These are phyloP conservation scores for Talinum fruticosum DNA, from an alignment of 148 eudicot genomes.

Conservation along the genomic window DNA sequence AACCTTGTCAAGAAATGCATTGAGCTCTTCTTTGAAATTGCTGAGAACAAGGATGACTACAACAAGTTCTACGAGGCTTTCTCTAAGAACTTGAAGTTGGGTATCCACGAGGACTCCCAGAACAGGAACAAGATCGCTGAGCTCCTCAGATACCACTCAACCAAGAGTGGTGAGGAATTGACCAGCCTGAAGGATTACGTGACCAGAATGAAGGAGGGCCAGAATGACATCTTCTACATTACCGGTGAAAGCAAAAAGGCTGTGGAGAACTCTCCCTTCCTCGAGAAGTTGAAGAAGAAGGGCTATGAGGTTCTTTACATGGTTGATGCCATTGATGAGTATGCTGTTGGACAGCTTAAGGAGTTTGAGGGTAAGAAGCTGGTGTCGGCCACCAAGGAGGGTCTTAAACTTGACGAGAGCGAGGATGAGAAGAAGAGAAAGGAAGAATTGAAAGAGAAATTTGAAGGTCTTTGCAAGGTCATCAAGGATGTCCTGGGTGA, in stretches of 20 bases:
- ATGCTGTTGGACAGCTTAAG: slow-evolving; percentile 77
- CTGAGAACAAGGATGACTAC: slow-evolving; percentile 89
- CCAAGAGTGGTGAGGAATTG: slow-evolving; percentile 90
- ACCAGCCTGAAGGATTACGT: slow-evolving; percentile 84
- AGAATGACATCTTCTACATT: slow-evolving; percentile 71
- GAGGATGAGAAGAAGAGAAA: slow-evolving; percentile 72
- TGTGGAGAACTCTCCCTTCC: slow-evolving; percentile 88
- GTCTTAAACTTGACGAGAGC: slow-evolving; percentile 63
- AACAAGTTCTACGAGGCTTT: slow-evolving; percentile 70
- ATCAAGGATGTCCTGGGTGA: slow-evolving; percentile 79
- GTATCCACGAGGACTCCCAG: slow-evolving; percentile 72
- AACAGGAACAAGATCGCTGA: slow-evolving; percentile 78
- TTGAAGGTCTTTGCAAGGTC: slow-evolving; percentile 84
- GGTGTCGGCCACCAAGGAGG: slow-evolving; percentile 85
- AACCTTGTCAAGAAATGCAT: slow-evolving; percentile 81
- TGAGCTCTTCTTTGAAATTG: slow-evolving; percentile 83
- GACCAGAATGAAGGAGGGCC: slow-evolving; percentile 85
- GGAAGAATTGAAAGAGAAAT: slow-evolving; percentile 59
- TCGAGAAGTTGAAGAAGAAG: slow-evolving; percentile 77
- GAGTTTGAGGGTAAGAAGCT: slow-evolving; percentile 83
- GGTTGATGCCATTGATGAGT: slow-evolving; percentile 91
- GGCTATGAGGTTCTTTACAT: slow-evolving; percentile 75
- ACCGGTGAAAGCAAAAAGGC: slow-evolving; percentile 93
- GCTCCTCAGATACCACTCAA: slow-evolving; percentile 75
- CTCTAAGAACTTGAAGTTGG: slow-evolving; percentile 86